phyloP scores from a whole-genome alignment of 2,329 filamentous ascomycete species.

The Tolypocladium ophioglossoides region DNA sequence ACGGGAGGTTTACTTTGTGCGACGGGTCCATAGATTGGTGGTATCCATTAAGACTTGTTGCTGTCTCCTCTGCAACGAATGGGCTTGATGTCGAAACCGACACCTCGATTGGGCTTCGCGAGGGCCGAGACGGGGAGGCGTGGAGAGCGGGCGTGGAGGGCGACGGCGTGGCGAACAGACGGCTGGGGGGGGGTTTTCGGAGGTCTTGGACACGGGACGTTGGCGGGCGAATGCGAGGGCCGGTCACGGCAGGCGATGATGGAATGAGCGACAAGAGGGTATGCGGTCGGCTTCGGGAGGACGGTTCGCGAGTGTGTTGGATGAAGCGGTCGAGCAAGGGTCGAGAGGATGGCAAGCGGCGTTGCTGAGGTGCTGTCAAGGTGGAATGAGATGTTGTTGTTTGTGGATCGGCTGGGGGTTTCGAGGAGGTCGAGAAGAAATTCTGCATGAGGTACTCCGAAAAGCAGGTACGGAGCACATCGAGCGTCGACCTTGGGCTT shows the following conservation, averaged over 20 bases:
- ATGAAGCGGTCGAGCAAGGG: background rate
- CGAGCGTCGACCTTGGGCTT: background rate
- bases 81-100: slow-evolving; percentile 8
- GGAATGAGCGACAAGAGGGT: background rate
- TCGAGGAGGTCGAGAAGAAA: slow-evolving; percentile 1
- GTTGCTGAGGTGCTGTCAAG: background rate
- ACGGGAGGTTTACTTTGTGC: slow-evolving; percentile 54
- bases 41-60: slow-evolving; percentile 43
- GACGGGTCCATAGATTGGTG: slow-evolving; percentile 60
- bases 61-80: slow-evolving; percentile 5
- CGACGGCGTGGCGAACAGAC: background rate
- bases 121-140: slow-evolving; percentile 5
- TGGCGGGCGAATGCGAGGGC: background rate
- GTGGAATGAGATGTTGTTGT: background rate
- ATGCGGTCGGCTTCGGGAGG: background rate
- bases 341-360: background rate
- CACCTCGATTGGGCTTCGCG: slow-evolving; percentile 11
- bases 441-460: slow-evolving; percentile 2
- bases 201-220: background rate
- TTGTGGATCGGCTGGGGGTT: background rate
- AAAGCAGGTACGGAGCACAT: background rate
- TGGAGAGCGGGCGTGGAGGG: background rate
- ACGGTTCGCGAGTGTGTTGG: background rate
- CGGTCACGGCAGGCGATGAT: background rate
- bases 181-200: background rate